Conservation (phyloP, 2,329 filamentous ascomycete genomes). For the Berkeleyomyces basicola region DNA sequence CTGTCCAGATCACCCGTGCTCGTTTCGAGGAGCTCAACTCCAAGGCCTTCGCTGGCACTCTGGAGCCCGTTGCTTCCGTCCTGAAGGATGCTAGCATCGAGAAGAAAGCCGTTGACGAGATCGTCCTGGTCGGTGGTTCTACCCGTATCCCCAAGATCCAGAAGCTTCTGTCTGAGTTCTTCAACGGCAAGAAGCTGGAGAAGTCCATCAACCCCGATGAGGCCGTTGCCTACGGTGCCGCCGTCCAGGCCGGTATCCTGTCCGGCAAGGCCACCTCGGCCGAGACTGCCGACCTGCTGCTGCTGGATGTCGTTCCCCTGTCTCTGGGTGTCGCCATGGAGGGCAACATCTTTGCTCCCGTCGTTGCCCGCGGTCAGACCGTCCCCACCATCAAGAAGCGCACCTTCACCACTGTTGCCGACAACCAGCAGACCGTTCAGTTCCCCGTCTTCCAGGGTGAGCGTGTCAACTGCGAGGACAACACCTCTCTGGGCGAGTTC, state of each 20-base stretch:
- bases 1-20: conserved; percentile 91
- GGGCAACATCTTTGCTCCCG: conserved; percentile 94
- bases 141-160: conserved; percentile 98
- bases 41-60: conserved; percentile 83
- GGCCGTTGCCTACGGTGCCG: conserved; percentile 96
- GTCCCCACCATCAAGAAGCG: conserved; percentile 70
- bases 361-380: conserved; percentile 65
- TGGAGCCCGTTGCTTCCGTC: conserved; percentile 91
- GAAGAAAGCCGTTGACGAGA: conserved; percentile 90
- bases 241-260: conserved; percentile 96
- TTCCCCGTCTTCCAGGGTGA: conserved; percentile 95
- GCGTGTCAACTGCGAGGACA: conserved; percentile 95
- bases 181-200: conserved; percentile 99
- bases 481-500: conserved; percentile 95
- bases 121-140: conserved; percentile 95
- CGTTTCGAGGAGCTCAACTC: conserved; percentile 98
- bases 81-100: conserved; percentile 80
- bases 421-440: conserved; percentile 65
- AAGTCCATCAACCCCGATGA: conserved; percentile 99
- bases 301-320: conserved; percentile 90
- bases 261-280: conserved; percentile 94
- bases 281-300: conserved; percentile 84
- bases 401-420: conserved; percentile 76
- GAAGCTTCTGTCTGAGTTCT: conserved; percentile 98
- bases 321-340: conserved; percentile 99